Evolutionary conservation across 176 grass and related monocot species (phyloP), one percentile per base, ranked within the genome.

Genomic region (Oryza coarctata): DNA sequence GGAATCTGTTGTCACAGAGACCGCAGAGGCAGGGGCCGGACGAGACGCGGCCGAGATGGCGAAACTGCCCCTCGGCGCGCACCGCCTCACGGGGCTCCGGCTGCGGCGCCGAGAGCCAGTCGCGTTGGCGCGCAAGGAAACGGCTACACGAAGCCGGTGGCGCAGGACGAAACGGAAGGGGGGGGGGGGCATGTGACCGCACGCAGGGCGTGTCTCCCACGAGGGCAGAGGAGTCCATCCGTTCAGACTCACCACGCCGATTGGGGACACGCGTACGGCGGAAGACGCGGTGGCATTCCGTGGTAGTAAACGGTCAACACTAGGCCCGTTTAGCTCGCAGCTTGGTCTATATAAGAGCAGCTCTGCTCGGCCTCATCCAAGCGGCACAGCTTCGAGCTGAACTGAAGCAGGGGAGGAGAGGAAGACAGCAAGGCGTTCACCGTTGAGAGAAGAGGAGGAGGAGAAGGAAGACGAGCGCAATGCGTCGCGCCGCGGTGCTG

Each of bases 231-330:
- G 41, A 63, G 78, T 17, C 79, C 45, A 9, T 38, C 34, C 77
- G 0, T 2, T 9, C 68, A 23, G 45, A 12, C 23, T 3, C 27
- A 12, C 41, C 8, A 27, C 40, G 65, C 61, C 58, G 25, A 13
- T 28, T 45, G 62, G 3, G n/a, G 77, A 82, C 85, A 82, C 72
- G 85, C 63, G 78, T 75, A 67, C 15, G 78, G 47, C 15, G 12
- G 7, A 7, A 25, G 20, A 60, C 25, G 9, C 20, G 3, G 4
- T 83, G 88, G 79, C 83, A 50, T 61, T 14, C 76, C 4, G 44
- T 33, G 79, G 1, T 12, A 83, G 57, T 82, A 18, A 2, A 4
- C 0, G 0, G 0, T 0, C 7, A 0, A 18, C 12, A 1, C 29
- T 26, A 10, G 60, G 60, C 8, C 20, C 20, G 5, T 73, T 78